Base-by-base conservation (phyloP, 2,329 filamentous ascomycete species). In the Byssothecium circinans region DNA sequence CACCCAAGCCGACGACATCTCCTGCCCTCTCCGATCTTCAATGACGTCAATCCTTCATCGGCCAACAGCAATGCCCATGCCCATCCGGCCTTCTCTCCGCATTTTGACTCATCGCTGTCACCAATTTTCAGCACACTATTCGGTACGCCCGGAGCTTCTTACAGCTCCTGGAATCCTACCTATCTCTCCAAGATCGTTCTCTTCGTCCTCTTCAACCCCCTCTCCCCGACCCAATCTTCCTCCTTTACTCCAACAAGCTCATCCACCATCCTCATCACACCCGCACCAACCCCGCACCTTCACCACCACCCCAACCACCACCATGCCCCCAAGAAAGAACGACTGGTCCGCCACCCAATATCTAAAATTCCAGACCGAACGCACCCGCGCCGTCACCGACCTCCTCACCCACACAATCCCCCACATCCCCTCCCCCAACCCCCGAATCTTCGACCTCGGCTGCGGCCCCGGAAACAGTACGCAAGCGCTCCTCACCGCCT, bases 381-480 rank as follows among this genome's bases (percentile, higher is more conserved):
- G 81, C 47, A 83, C 79, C 0, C 75, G 77, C 2, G 73, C 81
- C 6, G 74, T 77, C 0, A 69, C 74, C 34, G 82, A 85, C 51
- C 75, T 84, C 1, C 64, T 84, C 8, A 53, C 75, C 5, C 78
- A 75, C 25, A 61, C 82, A 2, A 68, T 71, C 0, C 67, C 78
- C 1, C 54, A 68, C 35, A 37, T 65, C 32, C 43, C 38, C 2
- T 8, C 35, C 7, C 22, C 12, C 45, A 58, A 0, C 68, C 78
- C n/a, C 58, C 49, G 68, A 8, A 75, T 84, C 54, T 69, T 82
- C 55, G 82, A 85, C 49, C 70, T 85, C 1, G 82, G 82, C 54
- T 85, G 82, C 61, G 82, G 82, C 0, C 82, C 82, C 0, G 82
- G 78, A 4, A 84, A 83, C 67, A 81, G 78, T 2, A 84, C 81